phyloP scores from a whole-genome alignment of 805 yeast species.

The Pichia phayaonensis region DNA sequence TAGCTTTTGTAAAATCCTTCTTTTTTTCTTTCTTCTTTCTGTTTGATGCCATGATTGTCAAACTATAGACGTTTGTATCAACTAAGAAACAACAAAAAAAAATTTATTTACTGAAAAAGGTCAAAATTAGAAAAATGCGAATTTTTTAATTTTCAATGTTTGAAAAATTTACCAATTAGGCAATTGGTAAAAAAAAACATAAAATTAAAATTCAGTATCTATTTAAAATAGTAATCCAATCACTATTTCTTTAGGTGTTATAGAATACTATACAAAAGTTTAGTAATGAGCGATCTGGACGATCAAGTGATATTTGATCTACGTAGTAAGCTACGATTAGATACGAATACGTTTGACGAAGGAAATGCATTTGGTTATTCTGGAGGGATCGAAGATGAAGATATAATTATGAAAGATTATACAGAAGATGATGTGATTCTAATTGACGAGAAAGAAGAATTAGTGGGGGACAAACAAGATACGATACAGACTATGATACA shows the following conservation, averaged over 20 bases:
- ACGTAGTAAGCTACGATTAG: background rate
- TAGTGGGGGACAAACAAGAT: background rate
- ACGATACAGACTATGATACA: background rate
- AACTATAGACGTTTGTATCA: background rate
- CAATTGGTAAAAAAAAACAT: background rate
- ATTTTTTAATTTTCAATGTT: background rate
- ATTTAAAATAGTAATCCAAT: background rate
- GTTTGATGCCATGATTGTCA: conserved; percentile 37
- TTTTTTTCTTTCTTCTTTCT: conserved; percentile 56
- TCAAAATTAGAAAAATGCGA: background rate
- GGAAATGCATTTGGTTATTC: too few species aligned
- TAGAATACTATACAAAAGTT: background rate
- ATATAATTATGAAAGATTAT: conserved; percentile 13
- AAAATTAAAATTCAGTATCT: background rate
- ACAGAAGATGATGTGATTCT: background rate
- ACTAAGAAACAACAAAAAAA: background rate
- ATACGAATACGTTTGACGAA: background rate
- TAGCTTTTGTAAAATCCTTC: conserved; percentile 70
- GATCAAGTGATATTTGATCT: background rate
- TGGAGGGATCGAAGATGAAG: conserved; percentile 9
- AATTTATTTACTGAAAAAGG: background rate
- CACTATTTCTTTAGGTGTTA: background rate
- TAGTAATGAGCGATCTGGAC: background rate
- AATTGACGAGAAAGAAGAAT: background rate
- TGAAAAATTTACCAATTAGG: background rate